These are phyloP conservation scores for Xylaria castorea DNA, from an alignment of 495 filamentous ascomycete species.

Conservation along the genomic window DNA sequence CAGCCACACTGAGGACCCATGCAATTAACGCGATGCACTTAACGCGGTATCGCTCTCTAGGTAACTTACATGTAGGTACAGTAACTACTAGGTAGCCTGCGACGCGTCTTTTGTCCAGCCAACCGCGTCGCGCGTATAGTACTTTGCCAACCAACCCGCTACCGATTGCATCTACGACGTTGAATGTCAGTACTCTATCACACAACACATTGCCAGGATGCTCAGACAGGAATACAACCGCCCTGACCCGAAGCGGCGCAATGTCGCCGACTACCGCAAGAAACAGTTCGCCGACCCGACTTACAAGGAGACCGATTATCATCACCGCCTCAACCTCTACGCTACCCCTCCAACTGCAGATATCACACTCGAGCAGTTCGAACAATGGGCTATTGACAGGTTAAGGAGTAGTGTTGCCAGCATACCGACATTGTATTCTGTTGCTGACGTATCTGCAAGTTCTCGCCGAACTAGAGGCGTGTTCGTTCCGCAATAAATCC, in stretches of 20 bases:
- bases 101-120: conserved; percentile 20
- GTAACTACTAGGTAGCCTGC: too few relatives aligned
- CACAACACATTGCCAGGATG: conserved; percentile 56
- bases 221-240: conserved; percentile 73
- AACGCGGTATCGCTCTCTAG: not conserved
- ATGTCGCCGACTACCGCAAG: conserved; percentile 77
- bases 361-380: conserved; percentile 96
- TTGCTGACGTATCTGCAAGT: conserved; percentile 59
- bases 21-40: conserved; percentile 1
- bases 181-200: not conserved
- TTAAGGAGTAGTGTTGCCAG: conserved; percentile 64
- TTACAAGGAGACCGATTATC: conserved; percentile 78
- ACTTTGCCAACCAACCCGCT: not conserved
- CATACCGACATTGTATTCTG: not conserved
- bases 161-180: not conserved
- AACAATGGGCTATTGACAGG: conserved; percentile 98
- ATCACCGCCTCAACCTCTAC: conserved; percentile 92
- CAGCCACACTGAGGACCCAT: not conserved
- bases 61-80: too few relatives aligned
- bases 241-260: conserved; percentile 82
- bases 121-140: conserved; percentile 6
- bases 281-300: conserved; percentile 79
- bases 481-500: conserved; percentile 89
- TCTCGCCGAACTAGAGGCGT: conserved; percentile 93
- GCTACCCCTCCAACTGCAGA: conserved; percentile 85